phyloP scores from a whole-genome alignment of 768 basidiomycete species.

The Mycena galericulata region DNA sequence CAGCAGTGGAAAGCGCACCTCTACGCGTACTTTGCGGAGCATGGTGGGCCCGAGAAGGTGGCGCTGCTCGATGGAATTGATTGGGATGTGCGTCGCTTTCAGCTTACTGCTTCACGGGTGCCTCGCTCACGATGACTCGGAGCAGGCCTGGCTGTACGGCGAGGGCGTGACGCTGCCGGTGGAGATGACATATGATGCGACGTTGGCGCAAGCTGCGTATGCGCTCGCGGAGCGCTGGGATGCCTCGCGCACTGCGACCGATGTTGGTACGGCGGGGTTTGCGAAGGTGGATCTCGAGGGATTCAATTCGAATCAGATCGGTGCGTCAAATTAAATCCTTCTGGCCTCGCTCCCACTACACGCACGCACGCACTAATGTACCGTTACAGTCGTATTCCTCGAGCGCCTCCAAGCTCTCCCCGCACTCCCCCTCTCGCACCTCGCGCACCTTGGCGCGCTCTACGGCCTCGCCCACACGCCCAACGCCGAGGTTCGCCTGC shows the following conservation, averaged over 20 bases:
- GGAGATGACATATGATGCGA: slow-evolving; percentile 70
- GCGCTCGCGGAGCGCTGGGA: slow-evolving; percentile 83
- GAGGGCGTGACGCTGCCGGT: slow-evolving; percentile 81
- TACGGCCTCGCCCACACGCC: slow-evolving; percentile 59
- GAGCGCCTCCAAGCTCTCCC: slow-evolving; percentile 76
- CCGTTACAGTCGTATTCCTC: slow-evolving; percentile 88
- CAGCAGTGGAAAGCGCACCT: slow-evolving; percentile 87
- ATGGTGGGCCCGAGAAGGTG: slow-evolving; percentile 72
- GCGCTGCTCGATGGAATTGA: slow-evolving; percentile 75
- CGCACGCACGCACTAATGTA: no score
- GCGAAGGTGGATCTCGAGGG: slow-evolving; percentile 66
- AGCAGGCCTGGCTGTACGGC: slow-evolving; percentile 85
- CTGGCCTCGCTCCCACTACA: no score
- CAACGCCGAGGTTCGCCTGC: slow-evolving; percentile 84
- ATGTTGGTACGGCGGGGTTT: slow-evolving; percentile 68
- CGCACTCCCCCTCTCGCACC: slow-evolving; percentile 70
- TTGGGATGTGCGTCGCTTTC: slow-evolving; percentile 73
- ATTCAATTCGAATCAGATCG: slow-evolving; percentile 83
- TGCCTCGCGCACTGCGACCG: slow-evolving; percentile 57
- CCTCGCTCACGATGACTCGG: neutral
- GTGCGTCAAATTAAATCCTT: slow-evolving; percentile 51
- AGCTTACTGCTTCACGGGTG: neutral
- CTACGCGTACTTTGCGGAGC: slow-evolving; percentile 72
- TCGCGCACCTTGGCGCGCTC: slow-evolving; percentile 71
- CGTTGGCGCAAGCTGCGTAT: slow-evolving; percentile 77